phyloP scores from a whole-genome alignment of 768 basidiomycete genomes.

The Clavaria fumosa region DNA sequence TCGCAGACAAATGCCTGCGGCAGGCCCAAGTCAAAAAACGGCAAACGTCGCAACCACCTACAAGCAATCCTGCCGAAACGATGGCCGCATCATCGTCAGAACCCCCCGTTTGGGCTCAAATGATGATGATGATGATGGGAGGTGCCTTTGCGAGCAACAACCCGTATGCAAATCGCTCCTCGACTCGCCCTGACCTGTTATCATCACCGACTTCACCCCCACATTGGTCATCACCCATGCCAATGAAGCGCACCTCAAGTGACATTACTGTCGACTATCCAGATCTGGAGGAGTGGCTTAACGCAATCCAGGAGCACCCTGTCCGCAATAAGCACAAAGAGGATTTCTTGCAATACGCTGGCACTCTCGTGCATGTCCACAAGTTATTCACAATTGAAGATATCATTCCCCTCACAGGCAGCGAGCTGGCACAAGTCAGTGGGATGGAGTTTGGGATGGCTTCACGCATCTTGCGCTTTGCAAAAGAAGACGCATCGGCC shows the following conservation, averaged over 20 bases:
- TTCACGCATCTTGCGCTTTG: constrained; percentile 2
- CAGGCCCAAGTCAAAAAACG: constrained; percentile 4
- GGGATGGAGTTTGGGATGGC: constrained; percentile 2
- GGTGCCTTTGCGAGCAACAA: not conserved
- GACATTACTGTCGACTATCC: constrained; percentile 2
- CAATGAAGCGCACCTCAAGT: too few relatives aligned
- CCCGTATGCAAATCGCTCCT: not conserved
- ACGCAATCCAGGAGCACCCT: not conserved
- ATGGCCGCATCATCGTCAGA: not conserved
- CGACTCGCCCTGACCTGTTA: too few relatives aligned
- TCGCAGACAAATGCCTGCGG: constrained; percentile 2
- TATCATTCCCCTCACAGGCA: not conserved
- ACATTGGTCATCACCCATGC: too few relatives aligned
- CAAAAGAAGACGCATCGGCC: constrained; percentile 1
- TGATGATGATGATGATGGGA: not conserved
- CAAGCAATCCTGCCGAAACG: not conserved
- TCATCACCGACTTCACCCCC: too few relatives aligned
- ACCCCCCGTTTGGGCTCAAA: not conserved
- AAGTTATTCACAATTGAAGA: not conserved
- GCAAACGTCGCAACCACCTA: not conserved
- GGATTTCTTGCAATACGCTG: not conserved
- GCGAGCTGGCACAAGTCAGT: not conserved
- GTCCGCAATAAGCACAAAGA: not conserved
- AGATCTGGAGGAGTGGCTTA: not conserved
- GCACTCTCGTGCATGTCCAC: not conserved